Evolutionary conservation across 2,329 filamentous ascomycete species (phyloP).

Genomic region (Fusarium tuaranense): DNA sequence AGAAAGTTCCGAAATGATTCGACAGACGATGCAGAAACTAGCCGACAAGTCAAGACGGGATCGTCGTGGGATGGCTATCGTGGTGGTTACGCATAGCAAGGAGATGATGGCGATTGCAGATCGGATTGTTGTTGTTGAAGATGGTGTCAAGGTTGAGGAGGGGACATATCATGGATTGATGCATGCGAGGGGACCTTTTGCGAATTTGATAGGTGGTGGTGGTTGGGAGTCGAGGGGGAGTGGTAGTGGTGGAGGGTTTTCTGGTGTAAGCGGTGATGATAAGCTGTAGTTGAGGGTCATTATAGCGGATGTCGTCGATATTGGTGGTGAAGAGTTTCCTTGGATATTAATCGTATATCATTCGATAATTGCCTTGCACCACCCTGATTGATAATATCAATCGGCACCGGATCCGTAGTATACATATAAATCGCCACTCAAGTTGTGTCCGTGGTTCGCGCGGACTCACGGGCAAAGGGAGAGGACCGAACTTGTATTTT

Average conservation of each 20-base stretch:
- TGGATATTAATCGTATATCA: not conserved
- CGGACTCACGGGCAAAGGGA: not conserved
- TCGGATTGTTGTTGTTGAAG: slow-evolving; percentile 78
- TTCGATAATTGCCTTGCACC: not conserved
- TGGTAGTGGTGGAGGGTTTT: not conserved
- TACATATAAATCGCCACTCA: not conserved
- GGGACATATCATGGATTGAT: slow-evolving; percentile 75
- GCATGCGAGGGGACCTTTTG: slow-evolving; percentile 57
- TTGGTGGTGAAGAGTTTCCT: not conserved
- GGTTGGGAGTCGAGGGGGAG: slow-evolving; percentile 14
- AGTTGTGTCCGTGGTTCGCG: not conserved
- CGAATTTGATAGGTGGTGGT: slow-evolving; percentile 57
- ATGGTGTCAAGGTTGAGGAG: slow-evolving; percentile 72
- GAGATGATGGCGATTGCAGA: slow-evolving; percentile 91
- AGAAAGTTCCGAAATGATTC: slow-evolving; percentile 72
- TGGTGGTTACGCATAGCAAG: slow-evolving; percentile 83
- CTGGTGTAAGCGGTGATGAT: not conserved
- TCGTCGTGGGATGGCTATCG: slow-evolving; percentile 68
- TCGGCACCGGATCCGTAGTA: not conserved
- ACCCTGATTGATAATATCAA: not conserved
- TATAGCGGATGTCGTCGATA: not conserved
- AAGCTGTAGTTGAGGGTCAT: not conserved
- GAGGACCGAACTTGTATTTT: not conserved
- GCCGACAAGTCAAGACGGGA: slow-evolving; percentile 48
- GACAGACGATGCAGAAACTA: slow-evolving; percentile 70